Percentiles rank a stretch among this genome's conserved stretches.
These are phyloP conservation scores for Xylaria telfairii DNA, from an alignment of 495 filamentous ascomycete genomes.

Conservation along the genomic window DNA sequence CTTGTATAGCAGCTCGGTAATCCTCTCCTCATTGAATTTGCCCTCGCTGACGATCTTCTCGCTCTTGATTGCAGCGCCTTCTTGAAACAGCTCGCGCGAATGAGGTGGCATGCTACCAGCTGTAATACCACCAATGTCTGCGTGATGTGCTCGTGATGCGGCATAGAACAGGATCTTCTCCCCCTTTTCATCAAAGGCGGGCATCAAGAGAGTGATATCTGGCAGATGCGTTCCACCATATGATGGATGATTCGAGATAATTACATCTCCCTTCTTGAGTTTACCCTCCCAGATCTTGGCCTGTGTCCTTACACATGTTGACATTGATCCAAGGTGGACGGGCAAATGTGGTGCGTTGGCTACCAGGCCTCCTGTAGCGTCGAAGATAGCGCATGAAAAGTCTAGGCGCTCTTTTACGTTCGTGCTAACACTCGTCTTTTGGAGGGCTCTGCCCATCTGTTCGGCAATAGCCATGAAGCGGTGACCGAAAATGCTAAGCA, in stretches of 20 bases:
- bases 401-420: constrained; percentile 98
- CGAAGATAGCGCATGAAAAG: constrained; percentile 96
- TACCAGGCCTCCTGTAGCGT: constrained; percentile 86
- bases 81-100: constrained; percentile 90
- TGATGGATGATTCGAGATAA: constrained; percentile 95
- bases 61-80: constrained; percentile 90
- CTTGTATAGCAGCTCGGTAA: constrained; percentile 79
- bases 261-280: constrained; percentile 87
- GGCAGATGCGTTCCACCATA: constrained; percentile 83
- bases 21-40: constrained; percentile 84
- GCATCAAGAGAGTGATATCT: constrained; percentile 94
- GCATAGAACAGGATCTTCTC: constrained; percentile 96
- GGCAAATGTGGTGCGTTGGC: constrained; percentile 96
- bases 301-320: constrained; percentile 91
- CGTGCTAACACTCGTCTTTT: constrained; percentile 96
- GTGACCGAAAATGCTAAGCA: constrained; percentile 94
- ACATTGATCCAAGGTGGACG: constrained; percentile 91
- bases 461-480: constrained; percentile 99
- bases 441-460: constrained; percentile 94
- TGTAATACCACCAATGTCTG: constrained; percentile 95
- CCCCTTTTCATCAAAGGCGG: constrained; percentile 78
- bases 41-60: constrained; percentile 95
- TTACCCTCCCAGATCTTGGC: constrained; percentile 92
- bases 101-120: constrained; percentile 97
- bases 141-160: constrained; percentile 92